These are phyloP conservation scores for Penicillium lividum DNA, from an alignment of 495 filamentous ascomycete genomes.

Conservation along the genomic window DNA sequence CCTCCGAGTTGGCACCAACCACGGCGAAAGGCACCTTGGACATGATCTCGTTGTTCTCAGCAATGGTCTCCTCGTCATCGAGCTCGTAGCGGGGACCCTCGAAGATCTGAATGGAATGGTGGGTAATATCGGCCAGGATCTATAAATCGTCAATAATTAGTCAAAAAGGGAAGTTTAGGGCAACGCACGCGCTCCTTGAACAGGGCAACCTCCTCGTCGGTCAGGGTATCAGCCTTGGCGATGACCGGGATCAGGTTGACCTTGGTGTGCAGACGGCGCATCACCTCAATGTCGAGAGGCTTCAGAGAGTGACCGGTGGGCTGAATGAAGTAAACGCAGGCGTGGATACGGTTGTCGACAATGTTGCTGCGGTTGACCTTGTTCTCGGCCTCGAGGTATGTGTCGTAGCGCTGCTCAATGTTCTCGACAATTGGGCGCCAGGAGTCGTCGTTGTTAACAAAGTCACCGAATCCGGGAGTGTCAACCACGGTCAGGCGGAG, in stretches of 20 bases:
- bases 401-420: slow-evolving; percentile 98
- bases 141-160: slow-evolving; percentile 34
- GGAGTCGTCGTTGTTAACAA: slow-evolving; percentile 99
- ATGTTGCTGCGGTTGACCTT: slow-evolving; percentile 99
- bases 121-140: slow-evolving; percentile 96
- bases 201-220: slow-evolving; percentile 87
- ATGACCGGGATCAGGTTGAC: slow-evolving; percentile 99
- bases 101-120: slow-evolving; percentile 97
- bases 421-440: slow-evolving; percentile 99
- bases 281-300: slow-evolving; percentile 98
- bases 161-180: slow-evolving; percentile 1
- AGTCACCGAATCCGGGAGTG: slow-evolving; percentile 97
- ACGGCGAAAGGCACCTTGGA: slow-evolving; percentile 99
- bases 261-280: slow-evolving; percentile 98
- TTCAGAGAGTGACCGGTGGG: slow-evolving; percentile 99
- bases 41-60: slow-evolving; percentile 99
- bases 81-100: slow-evolving; percentile 98
- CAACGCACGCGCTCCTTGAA: slow-evolving; percentile 91
- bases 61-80: slow-evolving; percentile 98
- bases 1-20: slow-evolving; percentile 92
- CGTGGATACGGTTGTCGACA: slow-evolving; percentile 96
- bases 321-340: slow-evolving; percentile 99
- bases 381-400: slow-evolving; percentile 98
- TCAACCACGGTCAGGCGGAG: slow-evolving; percentile 96
- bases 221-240: slow-evolving; percentile 96